A percentile compares a stretch with the other conserved stretches of the same genome.
Evolutionary conservation across 2,329 filamentous ascomycete species (phyloP).

Genomic region (Aquanectria penicillioides): DNA sequence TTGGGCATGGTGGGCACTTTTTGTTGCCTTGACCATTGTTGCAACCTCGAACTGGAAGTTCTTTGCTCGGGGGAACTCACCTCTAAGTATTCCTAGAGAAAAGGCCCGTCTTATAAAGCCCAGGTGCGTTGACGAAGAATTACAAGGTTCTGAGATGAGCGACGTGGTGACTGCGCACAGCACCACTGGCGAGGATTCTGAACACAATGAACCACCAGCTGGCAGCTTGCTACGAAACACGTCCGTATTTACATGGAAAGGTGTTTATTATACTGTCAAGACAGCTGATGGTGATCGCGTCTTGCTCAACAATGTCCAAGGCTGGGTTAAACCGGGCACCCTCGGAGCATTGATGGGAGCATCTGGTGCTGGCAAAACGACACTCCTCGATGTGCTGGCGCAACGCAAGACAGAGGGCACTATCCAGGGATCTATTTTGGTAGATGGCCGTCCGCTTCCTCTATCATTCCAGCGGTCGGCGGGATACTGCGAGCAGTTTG

Average conservation of each 20-base stretch:
- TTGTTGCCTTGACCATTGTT: constrained; percentile 29
- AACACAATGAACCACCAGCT: constrained; percentile 26
- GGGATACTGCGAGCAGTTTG: constrained; percentile 71
- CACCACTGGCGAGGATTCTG: constrained; percentile 17
- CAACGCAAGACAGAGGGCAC: constrained; percentile 80
- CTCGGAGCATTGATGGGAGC: constrained; percentile 86
- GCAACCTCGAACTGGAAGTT: constrained; percentile 16
- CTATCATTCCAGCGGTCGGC: constrained; percentile 81
- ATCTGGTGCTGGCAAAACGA: constrained; percentile 85
- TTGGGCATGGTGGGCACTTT: constrained; percentile 22
- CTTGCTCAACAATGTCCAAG: constrained; percentile 65
- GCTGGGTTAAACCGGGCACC: constrained; percentile 82
- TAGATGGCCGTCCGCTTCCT: constrained; percentile 75
- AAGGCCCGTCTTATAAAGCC: constrained; percentile 24
- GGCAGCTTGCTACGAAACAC: constrained; percentile 40
- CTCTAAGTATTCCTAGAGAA: too few species aligned
- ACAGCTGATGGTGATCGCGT: constrained; percentile 43
- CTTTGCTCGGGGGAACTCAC: too few species aligned
- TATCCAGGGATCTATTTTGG: constrained; percentile 79
- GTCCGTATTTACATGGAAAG: constrained; percentile 73
- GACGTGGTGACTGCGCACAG: not conserved
- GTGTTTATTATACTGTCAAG: constrained; percentile 78
- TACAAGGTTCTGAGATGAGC: not conserved
- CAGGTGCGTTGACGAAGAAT: not conserved
- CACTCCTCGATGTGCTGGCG: constrained; percentile 78